These are phyloP conservation scores for Pyrenochaeta sp. DNA, from an alignment of 2,329 filamentous ascomycete genomes.

Conservation along the genomic window DNA sequence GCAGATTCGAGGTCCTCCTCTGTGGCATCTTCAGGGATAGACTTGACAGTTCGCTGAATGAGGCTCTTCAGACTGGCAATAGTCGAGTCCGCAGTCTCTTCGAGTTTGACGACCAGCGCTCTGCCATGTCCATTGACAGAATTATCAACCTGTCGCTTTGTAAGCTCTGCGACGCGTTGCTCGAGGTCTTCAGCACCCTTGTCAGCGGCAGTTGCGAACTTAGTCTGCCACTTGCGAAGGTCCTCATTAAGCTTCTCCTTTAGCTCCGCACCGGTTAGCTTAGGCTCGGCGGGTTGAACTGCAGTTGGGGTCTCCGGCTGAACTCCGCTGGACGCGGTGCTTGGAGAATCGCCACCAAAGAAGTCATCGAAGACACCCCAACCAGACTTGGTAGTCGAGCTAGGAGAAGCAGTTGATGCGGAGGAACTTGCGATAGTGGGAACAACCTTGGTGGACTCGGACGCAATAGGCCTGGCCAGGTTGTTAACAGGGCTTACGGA, in stretches of 20 bases:
- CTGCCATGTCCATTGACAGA: conserved; percentile 73
- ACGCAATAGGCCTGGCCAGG: conserved; percentile 14
- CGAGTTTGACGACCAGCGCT: conserved; percentile 72
- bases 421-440: conserved; percentile 33
- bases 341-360: conserved; percentile 36
- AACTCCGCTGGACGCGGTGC: conserved; percentile 24
- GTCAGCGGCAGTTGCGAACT: conserved; percentile 85
- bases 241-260: conserved; percentile 76
- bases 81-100: conserved; percentile 71
- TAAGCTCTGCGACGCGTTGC: conserved; percentile 73
- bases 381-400: conserved; percentile 32
- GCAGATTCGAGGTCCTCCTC: conserved; percentile 62
- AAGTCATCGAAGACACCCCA: conserved; percentile 44
- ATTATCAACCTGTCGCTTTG: conserved; percentile 72
- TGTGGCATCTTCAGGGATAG: conserved; percentile 66
- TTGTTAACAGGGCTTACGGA: conserved; percentile 14
- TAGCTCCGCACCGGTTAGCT: conserved; percentile 50
- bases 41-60: conserved; percentile 65
- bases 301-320: conserved; percentile 22
- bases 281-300: conserved; percentile 27
- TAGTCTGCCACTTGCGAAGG: conserved; percentile 84
- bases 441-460: conserved; percentile 24
- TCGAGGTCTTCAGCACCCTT: conserved; percentile 78
- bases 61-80: conserved; percentile 71
- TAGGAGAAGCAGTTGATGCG: conserved; percentile 26